Base-by-base conservation (phyloP, 2,329 filamentous ascomycete genomes). In the Calonectria hawksworthii region DNA sequence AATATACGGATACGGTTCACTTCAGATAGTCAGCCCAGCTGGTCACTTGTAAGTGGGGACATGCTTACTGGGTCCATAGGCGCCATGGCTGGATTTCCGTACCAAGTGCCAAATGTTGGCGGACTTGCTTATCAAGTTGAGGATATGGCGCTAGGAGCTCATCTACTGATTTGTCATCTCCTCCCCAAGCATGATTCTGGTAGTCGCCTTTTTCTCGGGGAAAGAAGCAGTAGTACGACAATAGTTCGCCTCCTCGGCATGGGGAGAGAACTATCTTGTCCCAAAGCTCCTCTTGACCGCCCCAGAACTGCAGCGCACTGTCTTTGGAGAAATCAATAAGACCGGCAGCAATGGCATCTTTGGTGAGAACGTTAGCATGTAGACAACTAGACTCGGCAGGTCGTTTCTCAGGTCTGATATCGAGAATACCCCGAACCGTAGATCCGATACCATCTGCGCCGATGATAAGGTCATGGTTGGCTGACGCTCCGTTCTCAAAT, bases 211-310 rank as follows among this genome's bases (percentile, higher is more conserved):
- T 84, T 7, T 80, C 83, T 3, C 83, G 87, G 0, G 92, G 90
- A 83, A 93, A 94, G 86, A 94, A 94, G 84, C 92, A 93, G 84
- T 94, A 94, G 85, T 93, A 94, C 0, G 92, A 93, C 4, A 94
- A 86, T 3, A 94, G 84, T 74, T 89, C 89, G 68, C 92, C 92
- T 32, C 89, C 90, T 80, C 93, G 93, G 84, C 93, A 94, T 6
- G 93, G 92, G 0, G 92, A 93, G 2, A 94, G 86, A 7, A 94
- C 93, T 72, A 94, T 94, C 87, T 94, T 94, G 83, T 94, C 90
- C 87, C 87, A 91, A 79, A 90, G 91, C 70, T 85, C 86, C 68
- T 92, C 90, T 68, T 92, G 89, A 1, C 93, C 93, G 30, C 93
- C 93, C 93, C 93, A 94, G 86, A 93, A 94, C 82, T 94, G 91